Evolutionary conservation across 2,329 filamentous ascomycete species (phyloP).

Genomic region (Fusarium multiceps): DNA sequence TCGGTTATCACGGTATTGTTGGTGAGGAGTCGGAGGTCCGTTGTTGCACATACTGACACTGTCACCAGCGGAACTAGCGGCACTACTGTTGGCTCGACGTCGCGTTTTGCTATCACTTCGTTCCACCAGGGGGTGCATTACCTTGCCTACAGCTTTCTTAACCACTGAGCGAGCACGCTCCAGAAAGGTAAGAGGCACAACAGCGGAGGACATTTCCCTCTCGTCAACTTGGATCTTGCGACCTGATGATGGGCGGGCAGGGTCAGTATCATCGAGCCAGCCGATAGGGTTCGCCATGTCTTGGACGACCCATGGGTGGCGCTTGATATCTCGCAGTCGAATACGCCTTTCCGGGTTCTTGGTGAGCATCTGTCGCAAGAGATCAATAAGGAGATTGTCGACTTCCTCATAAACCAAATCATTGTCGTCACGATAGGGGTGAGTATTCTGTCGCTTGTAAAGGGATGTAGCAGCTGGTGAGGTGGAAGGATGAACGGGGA

Average conservation of each 20-base stretch:
- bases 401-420: conserved; percentile 88
- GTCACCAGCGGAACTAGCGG: conserved; percentile 72
- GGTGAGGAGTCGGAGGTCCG: conserved; percentile 63
- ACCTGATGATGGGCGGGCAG: conserved; percentile 79
- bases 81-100: conserved; percentile 69
- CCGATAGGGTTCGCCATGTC: conserved; percentile 78
- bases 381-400: conserved; percentile 80
- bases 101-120: conserved; percentile 66
- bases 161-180: conserved; percentile 85
- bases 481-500: conserved; percentile 73
- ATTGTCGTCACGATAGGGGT: conserved; percentile 79
- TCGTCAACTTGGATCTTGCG: conserved; percentile 93
- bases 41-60: conserved; percentile 59
- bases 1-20: conserved; percentile 59
- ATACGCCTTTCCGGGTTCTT: conserved; percentile 94
- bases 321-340: conserved; percentile 89
- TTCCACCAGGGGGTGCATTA: conserved; percentile 70
- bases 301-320: conserved; percentile 88
- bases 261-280: conserved; percentile 97
- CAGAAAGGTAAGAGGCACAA: conserved; percentile 88
- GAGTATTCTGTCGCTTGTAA: conserved; percentile 67
- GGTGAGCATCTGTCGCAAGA: conserved; percentile 81
- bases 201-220: conserved; percentile 87
- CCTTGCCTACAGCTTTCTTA: conserved; percentile 73
- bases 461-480: conserved; percentile 66